phyloP scores from a whole-genome alignment of 1,284 basidiomycete species.

The Stygiomarasmius scandens region DNA sequence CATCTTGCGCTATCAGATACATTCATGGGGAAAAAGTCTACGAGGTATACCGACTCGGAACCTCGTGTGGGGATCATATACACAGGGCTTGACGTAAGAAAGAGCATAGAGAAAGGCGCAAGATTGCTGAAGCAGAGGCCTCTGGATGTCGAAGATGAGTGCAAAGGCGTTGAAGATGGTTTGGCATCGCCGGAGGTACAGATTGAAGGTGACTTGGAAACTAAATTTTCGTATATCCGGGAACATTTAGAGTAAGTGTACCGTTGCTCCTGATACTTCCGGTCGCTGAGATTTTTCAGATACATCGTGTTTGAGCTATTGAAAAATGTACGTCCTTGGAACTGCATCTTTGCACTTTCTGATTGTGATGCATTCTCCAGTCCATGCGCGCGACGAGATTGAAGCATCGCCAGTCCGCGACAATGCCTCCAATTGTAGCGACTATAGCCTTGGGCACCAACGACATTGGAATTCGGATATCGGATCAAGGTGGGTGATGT shows the following conservation, averaged over 20 bases:
- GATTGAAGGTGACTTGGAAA: conserved; percentile 75
- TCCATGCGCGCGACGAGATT: conserved; percentile 68
- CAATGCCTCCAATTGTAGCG: conserved; percentile 62
- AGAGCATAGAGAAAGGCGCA: conserved; percentile 70
- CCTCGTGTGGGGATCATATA: conserved; percentile 88
- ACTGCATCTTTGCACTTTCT: not conserved
- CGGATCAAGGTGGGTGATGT: conserved; percentile 70
- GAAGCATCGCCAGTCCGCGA: conserved; percentile 44
- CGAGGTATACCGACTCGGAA: conserved; percentile 36
- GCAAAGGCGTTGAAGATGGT: conserved; percentile 28
- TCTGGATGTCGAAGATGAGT: conserved; percentile 32
- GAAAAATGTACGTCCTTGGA: conserved; percentile 67
- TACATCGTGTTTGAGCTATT: conserved; percentile 89
- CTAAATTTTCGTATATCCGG: conserved; percentile 82
- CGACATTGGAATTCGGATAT: conserved; percentile 79
- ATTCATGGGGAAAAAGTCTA: conserved; percentile 39
- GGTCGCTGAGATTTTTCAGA: conserved; percentile 37
- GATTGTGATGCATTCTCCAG: conserved; percentile 37
- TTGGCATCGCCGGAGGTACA: conserved; percentile 64
- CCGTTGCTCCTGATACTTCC: not conserved
- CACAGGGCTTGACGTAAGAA: conserved; percentile 72
- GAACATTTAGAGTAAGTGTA: conserved; percentile 81
- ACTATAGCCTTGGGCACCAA: conserved; percentile 76
- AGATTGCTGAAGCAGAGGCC: conserved; percentile 59
- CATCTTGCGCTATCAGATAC: conserved; percentile 82